Percentiles rank a stretch among this genome's conserved stretches.
phyloP scores from a whole-genome alignment of 257 asterid genomes.

The Solanum chaucha region DNA sequence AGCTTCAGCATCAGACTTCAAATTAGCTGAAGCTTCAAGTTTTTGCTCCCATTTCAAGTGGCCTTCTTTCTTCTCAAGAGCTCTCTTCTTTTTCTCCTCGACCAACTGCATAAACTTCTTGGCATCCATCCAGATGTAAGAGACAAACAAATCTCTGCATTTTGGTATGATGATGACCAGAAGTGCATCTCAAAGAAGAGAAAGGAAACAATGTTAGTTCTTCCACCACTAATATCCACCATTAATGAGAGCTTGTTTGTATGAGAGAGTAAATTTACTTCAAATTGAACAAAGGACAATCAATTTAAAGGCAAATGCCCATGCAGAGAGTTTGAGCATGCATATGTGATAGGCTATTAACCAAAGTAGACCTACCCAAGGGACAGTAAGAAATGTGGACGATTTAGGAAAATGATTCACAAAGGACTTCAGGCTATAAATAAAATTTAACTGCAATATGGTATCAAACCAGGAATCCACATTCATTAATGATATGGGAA shows the following conservation, averaged over 20 bases:
- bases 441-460: neutral
- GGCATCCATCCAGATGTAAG: conserved; percentile 65
- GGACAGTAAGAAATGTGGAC: neutral
- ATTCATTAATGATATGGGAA: neutral
- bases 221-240: conserved; percentile 23
- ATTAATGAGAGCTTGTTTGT: neutral
- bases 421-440: neutral
- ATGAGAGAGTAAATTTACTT: neutral
- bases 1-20: conserved; percentile 68
- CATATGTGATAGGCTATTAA: neutral
- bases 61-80: conserved; percentile 80
- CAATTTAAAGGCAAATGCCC: neutral
- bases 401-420: neutral
- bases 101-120: conserved; percentile 90
- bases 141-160: conserved; percentile 82
- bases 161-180: conserved; percentile 97
- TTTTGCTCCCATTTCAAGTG: conserved; percentile 94
- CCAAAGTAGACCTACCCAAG: neutral
- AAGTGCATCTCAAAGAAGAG: conserved; percentile 98
- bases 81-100: conserved; percentile 90
- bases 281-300: neutral
- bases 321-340: neutral
- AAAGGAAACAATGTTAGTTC: conserved; percentile 91
- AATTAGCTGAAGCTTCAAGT: conserved; percentile 84
- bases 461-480: neutral